These are phyloP conservation scores for Ploettnerulaceae sp. DNA, from an alignment of 2,329 filamentous ascomycete species.

Conservation along the genomic window DNA sequence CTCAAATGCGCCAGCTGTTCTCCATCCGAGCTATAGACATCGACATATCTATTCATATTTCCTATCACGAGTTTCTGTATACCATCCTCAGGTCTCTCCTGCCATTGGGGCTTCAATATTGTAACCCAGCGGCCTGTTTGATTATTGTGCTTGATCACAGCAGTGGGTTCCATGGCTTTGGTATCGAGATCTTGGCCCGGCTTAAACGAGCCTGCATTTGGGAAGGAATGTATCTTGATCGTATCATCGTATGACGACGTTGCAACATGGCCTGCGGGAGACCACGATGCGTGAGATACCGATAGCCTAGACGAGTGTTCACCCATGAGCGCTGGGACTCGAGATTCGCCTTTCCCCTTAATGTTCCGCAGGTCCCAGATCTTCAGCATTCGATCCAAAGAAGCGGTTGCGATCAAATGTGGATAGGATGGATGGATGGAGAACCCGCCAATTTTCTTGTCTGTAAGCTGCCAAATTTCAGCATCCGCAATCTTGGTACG, in stretches of 20 bases:
- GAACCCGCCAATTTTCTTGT: conserved; percentile 96
- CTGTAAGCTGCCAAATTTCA: conserved; percentile 70
- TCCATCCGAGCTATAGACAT: conserved; percentile 77
- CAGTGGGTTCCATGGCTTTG: conserved; percentile 62
- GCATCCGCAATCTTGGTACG: conserved; percentile 51
- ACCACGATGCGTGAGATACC: conserved; percentile 91
- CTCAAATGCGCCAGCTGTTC: conserved; percentile 84
- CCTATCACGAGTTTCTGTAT: conserved; percentile 87
- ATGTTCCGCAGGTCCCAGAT: conserved; percentile 91
- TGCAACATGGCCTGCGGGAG: conserved; percentile 75
- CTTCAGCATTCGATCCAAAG: conserved; percentile 81
- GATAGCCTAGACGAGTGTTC: conserved; percentile 79
- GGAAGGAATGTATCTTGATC: conserved; percentile 84
- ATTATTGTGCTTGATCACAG: conserved; percentile 79
- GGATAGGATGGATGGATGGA: conserved; percentile 73
- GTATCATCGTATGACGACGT: conserved; percentile 95
- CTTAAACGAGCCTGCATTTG: conserved; percentile 54
- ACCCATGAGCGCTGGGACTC: conserved; percentile 65
- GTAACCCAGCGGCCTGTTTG: conserved; percentile 95
- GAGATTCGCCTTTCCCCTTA: conserved; percentile 53
- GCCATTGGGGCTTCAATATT: conserved; percentile 80
- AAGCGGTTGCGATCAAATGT: conserved; percentile 83
- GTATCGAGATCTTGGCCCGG: conserved; percentile 53
- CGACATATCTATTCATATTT: conserved; percentile 97
- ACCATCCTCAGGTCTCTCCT: conserved; percentile 68